Conservation (phyloP, 2,329 filamentous ascomycete genomes). For the Grosmannia serpens region DNA sequence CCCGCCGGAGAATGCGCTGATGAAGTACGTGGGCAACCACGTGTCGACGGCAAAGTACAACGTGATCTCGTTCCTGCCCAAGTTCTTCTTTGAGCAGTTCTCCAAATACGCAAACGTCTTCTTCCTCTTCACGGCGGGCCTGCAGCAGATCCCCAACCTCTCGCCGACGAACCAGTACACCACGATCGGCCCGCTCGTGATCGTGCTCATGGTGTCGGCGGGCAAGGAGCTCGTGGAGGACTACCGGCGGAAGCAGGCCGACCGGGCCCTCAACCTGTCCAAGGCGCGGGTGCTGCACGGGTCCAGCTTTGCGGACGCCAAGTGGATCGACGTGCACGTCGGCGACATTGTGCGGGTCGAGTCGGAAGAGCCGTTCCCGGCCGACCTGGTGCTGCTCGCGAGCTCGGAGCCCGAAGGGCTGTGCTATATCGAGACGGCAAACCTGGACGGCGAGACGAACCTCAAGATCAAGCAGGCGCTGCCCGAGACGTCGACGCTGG, state of each 20-base stretch:
- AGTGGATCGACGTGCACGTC: conserved; percentile 88
- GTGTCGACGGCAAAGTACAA: conserved; percentile 99
- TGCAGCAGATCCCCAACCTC: conserved; percentile 92
- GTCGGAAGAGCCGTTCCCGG: conserved; percentile 89
- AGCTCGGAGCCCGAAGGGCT: conserved; percentile 95
- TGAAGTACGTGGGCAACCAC: conserved; percentile 93
- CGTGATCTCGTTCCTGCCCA: conserved; percentile 79
- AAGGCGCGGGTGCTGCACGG: conserved; percentile 75
- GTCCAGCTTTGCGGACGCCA: conserved; percentile 72
- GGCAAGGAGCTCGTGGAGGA: conserved; percentile 93
- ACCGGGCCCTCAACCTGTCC: conserved; percentile 78
- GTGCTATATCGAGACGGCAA: conserved; percentile 97
- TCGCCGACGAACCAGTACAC: conserved; percentile 94
- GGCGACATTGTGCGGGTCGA: conserved; percentile 89
- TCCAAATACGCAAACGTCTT: conserved; percentile 99
- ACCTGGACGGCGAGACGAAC: conserved; percentile 95
- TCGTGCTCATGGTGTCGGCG: conserved; percentile 89
- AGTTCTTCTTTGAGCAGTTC: conserved; percentile 97
- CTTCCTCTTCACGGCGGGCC: conserved; percentile 90
- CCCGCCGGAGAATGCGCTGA: conserved; percentile 74
- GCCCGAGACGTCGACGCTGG: conserved; percentile 79
- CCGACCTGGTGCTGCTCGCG: conserved; percentile 82
- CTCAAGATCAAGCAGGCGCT: conserved; percentile 97
- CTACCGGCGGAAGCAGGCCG: conserved; percentile 76
- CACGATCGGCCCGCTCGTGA: conserved; percentile 83